Conservation (phyloP, 1,139 yeast genomes). For the Yamadazyma siamensis region DNA sequence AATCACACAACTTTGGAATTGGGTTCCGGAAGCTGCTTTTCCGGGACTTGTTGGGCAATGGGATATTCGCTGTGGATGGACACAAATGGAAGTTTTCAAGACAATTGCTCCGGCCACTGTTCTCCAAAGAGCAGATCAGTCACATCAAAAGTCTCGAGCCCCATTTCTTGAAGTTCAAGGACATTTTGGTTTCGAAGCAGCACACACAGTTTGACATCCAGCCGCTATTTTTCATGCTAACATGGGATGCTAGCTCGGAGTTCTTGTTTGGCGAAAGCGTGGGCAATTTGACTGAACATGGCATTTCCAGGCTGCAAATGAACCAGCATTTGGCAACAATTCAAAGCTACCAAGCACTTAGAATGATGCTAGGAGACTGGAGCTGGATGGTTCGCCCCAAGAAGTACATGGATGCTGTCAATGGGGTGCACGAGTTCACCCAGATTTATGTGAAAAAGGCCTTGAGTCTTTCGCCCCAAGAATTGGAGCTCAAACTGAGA, state of each 20-base stretch:
- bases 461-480: conserved; percentile 20
- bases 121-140: conserved; percentile 50
- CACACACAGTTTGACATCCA: conserved; percentile 31
- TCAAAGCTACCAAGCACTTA: conserved; percentile 26
- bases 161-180: conserved; percentile 37
- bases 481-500: conserved; percentile 20
- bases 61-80: conserved; percentile 55
- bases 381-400: conserved; percentile 24
- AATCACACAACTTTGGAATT: conserved; percentile 47
- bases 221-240: conserved; percentile 32
- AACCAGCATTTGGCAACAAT: conserved; percentile 27
- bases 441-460: conserved; percentile 20
- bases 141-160: conserved; percentile 45
- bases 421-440: conserved; percentile 23
- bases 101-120: conserved; percentile 55
- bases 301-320: conserved; percentile 11
- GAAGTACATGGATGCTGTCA: conserved; percentile 22
- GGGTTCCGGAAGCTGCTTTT: conserved; percentile 44
- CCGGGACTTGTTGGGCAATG: conserved; percentile 47
- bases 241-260: conserved; percentile 49
- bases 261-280: conserved; percentile 46
- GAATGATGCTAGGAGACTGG: conserved; percentile 27
- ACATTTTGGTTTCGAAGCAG: conserved; percentile 20
- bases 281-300: conserved; percentile 17
- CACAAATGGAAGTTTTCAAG: conserved; percentile 56